Evolutionary conservation across 139 green algal species (phyloP).

Genomic region (Tetradesmus obliquus): DNA sequence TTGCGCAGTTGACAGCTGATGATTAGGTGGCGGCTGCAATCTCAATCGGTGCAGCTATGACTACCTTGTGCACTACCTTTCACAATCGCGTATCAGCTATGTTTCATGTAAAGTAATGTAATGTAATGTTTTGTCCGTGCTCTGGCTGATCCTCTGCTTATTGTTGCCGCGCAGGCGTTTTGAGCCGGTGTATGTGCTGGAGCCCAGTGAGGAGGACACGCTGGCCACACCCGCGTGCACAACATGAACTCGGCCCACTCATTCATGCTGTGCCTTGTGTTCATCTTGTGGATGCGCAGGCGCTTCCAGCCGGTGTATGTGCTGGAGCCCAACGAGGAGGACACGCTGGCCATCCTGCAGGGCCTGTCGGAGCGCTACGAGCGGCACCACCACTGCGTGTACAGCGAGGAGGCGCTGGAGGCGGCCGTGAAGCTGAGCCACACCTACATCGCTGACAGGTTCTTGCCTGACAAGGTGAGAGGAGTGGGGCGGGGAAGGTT

Average conservation of each 20-base stretch:
- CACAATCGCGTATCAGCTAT: no score
- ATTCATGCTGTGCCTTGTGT: background rate
- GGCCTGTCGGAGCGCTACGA: constrained; percentile 86
- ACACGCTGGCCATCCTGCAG: constrained; percentile 85
- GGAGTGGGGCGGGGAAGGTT: background rate
- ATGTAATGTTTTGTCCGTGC: no score
- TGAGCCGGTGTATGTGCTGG: constrained; percentile 90
- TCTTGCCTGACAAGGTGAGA: constrained; percentile 92
- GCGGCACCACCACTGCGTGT: constrained; percentile 80
- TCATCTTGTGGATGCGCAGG: background rate
- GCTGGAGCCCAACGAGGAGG: constrained; percentile 75
- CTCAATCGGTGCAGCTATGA: background rate
- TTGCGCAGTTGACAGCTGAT: background rate
- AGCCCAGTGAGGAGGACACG: constrained; percentile 76
- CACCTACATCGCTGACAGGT: constrained; percentile 85
- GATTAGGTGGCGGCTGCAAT: background rate
- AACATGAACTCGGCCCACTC: background rate
- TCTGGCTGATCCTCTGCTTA: no score
- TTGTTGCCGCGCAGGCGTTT: constrained; percentile 74
- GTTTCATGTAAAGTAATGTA: no score
- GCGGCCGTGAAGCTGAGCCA: constrained; percentile 65
- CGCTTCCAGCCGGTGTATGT: constrained; percentile 96
- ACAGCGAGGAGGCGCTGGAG: constrained; percentile 65
- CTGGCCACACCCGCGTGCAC: constrained; percentile 34
- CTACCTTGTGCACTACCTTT: no score